phyloP scores from a whole-genome alignment of 495 filamentous ascomycete genomes.

The Xylaria venustula region DNA sequence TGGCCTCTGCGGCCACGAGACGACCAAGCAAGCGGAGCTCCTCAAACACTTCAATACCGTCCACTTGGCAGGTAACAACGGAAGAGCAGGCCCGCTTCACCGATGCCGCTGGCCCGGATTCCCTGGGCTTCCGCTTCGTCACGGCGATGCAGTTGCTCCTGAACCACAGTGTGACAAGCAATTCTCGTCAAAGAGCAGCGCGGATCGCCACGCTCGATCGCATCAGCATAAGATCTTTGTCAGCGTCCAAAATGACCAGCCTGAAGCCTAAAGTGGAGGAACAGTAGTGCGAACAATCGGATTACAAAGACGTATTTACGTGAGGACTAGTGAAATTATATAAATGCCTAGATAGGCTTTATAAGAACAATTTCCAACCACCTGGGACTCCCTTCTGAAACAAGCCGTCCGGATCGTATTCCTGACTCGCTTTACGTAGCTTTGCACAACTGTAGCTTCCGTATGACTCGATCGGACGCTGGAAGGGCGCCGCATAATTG shows the following conservation, averaged over 20 bases:
- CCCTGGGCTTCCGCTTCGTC: background rate
- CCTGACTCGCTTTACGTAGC: conserved; percentile 37
- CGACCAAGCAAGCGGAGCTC: background rate
- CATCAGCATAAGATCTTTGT: too few relatives aligned
- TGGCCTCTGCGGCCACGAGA: background rate
- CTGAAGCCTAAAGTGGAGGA: too few relatives aligned
- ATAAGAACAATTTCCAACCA: conserved; percentile 27
- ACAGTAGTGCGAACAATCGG: too few relatives aligned
- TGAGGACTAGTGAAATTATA: too few relatives aligned
- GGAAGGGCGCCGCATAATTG: conserved; percentile 43
- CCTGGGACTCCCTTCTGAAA: conserved; percentile 45
- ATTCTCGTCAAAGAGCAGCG: background rate
- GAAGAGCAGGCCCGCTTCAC: background rate
- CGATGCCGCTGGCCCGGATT: background rate
- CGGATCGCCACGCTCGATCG: background rate
- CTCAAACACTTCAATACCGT: background rate
- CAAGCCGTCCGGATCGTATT: conserved; percentile 50
- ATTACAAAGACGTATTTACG: too few relatives aligned
- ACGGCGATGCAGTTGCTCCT: background rate
- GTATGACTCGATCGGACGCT: conserved; percentile 49
- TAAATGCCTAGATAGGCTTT: background rate
- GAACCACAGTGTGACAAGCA: background rate
- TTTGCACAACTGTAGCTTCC: conserved; percentile 39
- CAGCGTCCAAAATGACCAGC: too few relatives aligned
- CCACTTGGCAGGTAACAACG: background rate